phyloP scores from a whole-genome alignment of 495 filamentous ascomycete genomes.

The Penicillium macrosclerotiorum region DNA sequence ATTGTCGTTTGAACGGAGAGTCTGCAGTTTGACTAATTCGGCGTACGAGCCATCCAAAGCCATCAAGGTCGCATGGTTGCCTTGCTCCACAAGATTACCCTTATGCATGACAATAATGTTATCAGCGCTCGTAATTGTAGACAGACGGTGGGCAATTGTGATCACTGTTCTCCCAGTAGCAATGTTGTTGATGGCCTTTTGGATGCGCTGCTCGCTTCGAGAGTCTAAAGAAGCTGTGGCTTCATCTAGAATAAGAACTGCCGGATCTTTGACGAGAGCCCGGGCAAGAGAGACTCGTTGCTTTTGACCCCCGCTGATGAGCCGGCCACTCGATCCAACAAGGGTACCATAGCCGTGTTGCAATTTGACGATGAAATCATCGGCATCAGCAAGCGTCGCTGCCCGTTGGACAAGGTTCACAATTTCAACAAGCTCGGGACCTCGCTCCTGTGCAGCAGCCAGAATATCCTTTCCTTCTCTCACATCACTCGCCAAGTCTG shows the following conservation, averaged over 20 bases:
- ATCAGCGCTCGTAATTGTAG: slow-evolving; percentile 56
- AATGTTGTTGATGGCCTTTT: slow-evolving; percentile 47
- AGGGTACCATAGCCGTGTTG: slow-evolving; percentile 51
- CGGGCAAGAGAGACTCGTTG: slow-evolving; percentile 67
- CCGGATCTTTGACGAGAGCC: slow-evolving; percentile 71
- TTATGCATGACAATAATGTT: slow-evolving; percentile 63
- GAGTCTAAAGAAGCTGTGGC: slow-evolving; percentile 64
- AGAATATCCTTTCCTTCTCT: slow-evolving; percentile 35
- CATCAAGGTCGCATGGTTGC: slow-evolving; percentile 44
- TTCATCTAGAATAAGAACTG: slow-evolving; percentile 82
- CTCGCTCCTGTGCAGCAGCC: slow-evolving; percentile 28
- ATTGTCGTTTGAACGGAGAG: slow-evolving; percentile 24
- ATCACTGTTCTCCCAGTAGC: slow-evolving; percentile 46
- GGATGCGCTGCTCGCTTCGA: slow-evolving; percentile 51
- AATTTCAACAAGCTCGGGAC: slow-evolving; percentile 35
- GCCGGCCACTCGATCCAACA: slow-evolving; percentile 54
- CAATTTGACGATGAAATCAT: slow-evolving; percentile 44
- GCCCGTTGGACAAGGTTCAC: slow-evolving; percentile 38
- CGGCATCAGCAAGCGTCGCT: slow-evolving; percentile 40
- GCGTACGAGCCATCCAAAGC: slow-evolving; percentile 44
- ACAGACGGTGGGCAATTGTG: slow-evolving; percentile 48
- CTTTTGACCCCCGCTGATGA: slow-evolving; percentile 63
- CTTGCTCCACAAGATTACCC: slow-evolving; percentile 55
- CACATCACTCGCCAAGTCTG: slow-evolving; percentile 30
- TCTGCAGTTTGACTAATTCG: slow-evolving; percentile 42